A percentile compares a stretch with the other conserved stretches of the same genome.
Evolutionary conservation across 495 filamentous ascomycete species (phyloP).

Genomic region (Daldinia vernicosa): DNA sequence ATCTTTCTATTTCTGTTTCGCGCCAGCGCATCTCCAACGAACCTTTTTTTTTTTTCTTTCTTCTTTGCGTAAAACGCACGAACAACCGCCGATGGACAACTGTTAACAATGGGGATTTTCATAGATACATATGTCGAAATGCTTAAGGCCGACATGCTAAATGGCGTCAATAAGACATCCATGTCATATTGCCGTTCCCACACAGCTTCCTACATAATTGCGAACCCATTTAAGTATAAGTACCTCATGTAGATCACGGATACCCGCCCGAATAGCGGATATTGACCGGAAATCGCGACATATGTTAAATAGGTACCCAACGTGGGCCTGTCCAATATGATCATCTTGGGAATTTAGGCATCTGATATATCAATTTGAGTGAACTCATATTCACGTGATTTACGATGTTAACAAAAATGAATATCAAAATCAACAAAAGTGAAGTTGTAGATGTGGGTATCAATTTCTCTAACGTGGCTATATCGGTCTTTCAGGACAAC

Average conservation of each 20-base stretch:
- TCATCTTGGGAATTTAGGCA: neutral
- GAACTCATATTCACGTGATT: neutral
- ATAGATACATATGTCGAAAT: constrained; percentile 5
- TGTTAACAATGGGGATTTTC: neutral
- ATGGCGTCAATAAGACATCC: constrained; percentile 1
- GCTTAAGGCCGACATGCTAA: neutral
- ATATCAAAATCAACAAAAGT: neutral
- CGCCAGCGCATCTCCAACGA: constrained; percentile 1
- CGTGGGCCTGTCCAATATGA: neutral
- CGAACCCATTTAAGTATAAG: neutral
- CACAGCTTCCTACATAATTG: neutral
- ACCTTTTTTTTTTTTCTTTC: neutral
- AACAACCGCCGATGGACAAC: neutral
- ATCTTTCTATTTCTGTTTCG: constrained; percentile 9
- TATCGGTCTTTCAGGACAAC: constrained; percentile 10
- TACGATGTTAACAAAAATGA: neutral
- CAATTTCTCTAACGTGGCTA: constrained; percentile 41
- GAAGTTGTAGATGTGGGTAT: constrained; percentile 29
- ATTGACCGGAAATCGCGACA: constrained; percentile 6
- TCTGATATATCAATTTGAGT: neutral
- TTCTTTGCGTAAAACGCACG: neutral
- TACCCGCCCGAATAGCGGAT: neutral
- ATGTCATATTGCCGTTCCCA: neutral
- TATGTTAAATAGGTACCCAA: neutral
- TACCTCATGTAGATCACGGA: neutral